Percentiles rank a stretch among this genome's conserved stretches.
Evolutionary conservation across 2,329 filamentous ascomycete genomes (phyloP).

Genomic region (Dothidotthia symphoricarpi): DNA sequence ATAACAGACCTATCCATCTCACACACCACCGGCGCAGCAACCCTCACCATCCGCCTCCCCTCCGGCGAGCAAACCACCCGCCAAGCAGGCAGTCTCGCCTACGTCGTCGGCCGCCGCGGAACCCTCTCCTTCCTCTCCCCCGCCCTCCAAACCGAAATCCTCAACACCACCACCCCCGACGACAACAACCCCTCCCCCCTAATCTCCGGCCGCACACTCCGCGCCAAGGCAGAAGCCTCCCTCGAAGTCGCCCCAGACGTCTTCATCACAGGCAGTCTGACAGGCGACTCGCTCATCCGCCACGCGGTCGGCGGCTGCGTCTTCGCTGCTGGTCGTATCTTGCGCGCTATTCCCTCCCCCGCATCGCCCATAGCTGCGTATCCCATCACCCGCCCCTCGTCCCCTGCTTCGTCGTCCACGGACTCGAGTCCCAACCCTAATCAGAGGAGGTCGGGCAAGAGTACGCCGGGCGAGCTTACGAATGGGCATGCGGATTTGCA

Average conservation of each 20-base stretch:
- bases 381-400: slow-evolving; percentile 3
- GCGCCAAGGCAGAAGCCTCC: slow-evolving; percentile 52
- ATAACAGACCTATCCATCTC: slow-evolving; percentile 42
- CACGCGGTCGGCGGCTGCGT: slow-evolving; percentile 61
- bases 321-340: slow-evolving; percentile 55
- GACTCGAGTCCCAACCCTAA: slow-evolving; percentile 6
- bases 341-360: slow-evolving; percentile 25
- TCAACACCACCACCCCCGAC: slow-evolving; percentile 25
- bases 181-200: slow-evolving; percentile 14
- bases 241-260: slow-evolving; percentile 55
- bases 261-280: slow-evolving; percentile 59
- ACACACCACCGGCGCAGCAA: slow-evolving; percentile 11
- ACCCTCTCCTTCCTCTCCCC: slow-evolving; percentile 53
- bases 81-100: slow-evolving; percentile 51
- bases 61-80: slow-evolving; percentile 48
- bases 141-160: slow-evolving; percentile 49
- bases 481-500: slow-evolving; percentile 43
- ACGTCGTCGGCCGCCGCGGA: slow-evolving; percentile 58
- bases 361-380: slow-evolving; percentile 10
- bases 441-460: slow-evolving; percentile 8
- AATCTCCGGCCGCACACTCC: slow-evolving; percentile 55
- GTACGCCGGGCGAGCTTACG: slow-evolving; percentile 24
- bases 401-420: slow-evolving; percentile 14
- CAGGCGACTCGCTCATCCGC: slow-evolving; percentile 60
- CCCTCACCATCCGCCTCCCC: slow-evolving; percentile 46